These are phyloP conservation scores for Trichoderma koningii DNA, from an alignment of 2,329 filamentous ascomycete genomes.

Conservation along the genomic window DNA sequence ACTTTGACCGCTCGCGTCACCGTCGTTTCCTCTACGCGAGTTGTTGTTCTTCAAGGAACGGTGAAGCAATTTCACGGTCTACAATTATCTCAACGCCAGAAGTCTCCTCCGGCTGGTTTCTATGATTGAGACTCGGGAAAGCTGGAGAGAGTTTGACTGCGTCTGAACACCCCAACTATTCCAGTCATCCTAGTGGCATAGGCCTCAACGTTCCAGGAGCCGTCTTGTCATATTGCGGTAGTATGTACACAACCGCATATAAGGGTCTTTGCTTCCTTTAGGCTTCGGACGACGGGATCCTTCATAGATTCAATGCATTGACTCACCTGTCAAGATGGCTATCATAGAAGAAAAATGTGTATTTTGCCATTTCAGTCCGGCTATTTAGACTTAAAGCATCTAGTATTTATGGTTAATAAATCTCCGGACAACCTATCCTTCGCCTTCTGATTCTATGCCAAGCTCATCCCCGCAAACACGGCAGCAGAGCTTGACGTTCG, in stretches of 20 bases:
- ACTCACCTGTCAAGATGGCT: neutral
- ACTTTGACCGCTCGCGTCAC: no score
- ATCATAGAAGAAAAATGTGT: neutral
- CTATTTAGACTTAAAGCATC: neutral
- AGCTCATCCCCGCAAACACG: neutral
- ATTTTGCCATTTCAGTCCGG: slow-evolving; percentile 1
- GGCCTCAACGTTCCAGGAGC: neutral
- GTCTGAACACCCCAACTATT: neutral
- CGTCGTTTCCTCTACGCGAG: no score
- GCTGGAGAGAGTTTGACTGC: neutral
- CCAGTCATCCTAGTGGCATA: neutral
- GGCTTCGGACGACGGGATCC: neutral
- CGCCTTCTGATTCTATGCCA: neutral
- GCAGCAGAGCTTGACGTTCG: no score
- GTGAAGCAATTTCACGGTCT: neutral
- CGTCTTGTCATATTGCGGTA: neutral
- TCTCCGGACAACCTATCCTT: neutral
- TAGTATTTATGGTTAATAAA: slow-evolving; percentile 10
- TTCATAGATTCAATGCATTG: neutral
- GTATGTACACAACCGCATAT: neutral
- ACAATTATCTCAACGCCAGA: neutral
- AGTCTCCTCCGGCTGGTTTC: neutral
- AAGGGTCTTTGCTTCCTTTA: neutral
- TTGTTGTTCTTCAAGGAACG: no score
- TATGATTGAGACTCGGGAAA: neutral